Conservation (phyloP, 2,329 filamentous ascomycete species). For the Leptosphaerulina australis region DNA sequence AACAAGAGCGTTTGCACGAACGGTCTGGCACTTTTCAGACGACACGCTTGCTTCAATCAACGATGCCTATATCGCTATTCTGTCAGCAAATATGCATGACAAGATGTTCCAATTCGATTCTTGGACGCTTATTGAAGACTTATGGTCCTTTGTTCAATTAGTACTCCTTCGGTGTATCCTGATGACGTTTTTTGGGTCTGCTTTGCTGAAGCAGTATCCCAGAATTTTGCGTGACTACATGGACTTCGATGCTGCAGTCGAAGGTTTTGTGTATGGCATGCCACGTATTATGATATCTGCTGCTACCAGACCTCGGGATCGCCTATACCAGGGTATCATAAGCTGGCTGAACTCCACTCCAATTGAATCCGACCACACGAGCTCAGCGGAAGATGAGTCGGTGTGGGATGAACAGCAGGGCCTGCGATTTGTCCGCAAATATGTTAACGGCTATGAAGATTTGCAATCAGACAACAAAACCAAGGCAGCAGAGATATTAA, state of each 20-base stretch:
- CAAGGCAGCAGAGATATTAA: slow-evolving; percentile 30
- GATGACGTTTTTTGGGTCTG: slow-evolving; percentile 34
- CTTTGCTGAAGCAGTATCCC: slow-evolving; percentile 35
- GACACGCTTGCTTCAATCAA: slow-evolving; percentile 10
- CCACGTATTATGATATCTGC: slow-evolving; percentile 25
- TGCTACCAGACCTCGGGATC: slow-evolving; percentile 26
- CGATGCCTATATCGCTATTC: slow-evolving; percentile 28
- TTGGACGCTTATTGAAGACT: slow-evolving; percentile 42
- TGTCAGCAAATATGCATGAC: slow-evolving; percentile 34
- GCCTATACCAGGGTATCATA: slow-evolving; percentile 27
- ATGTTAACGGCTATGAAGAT: slow-evolving; percentile 15
- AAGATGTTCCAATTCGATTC: slow-evolving; percentile 39
- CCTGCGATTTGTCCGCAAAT: slow-evolving; percentile 30
- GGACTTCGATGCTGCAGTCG: slow-evolving; percentile 30
- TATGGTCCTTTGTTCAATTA: slow-evolving; percentile 40
- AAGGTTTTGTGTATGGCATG: slow-evolving; percentile 27
- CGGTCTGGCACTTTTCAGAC: slow-evolving; percentile 21
- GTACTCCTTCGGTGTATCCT: slow-evolving; percentile 34
- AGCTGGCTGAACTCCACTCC: slow-evolving; percentile 31
- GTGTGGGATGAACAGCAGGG: slow-evolving; percentile 30
- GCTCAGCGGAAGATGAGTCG: slow-evolving; percentile 17
- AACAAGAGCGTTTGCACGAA: too few relatives aligned
- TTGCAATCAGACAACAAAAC: slow-evolving; percentile 14
- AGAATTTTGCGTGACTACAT: slow-evolving; percentile 34
- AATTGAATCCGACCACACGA: slow-evolving; percentile 25